Conservation (phyloP, 768 basidiomycete genomes). For the Lepiota venenata region DNA sequence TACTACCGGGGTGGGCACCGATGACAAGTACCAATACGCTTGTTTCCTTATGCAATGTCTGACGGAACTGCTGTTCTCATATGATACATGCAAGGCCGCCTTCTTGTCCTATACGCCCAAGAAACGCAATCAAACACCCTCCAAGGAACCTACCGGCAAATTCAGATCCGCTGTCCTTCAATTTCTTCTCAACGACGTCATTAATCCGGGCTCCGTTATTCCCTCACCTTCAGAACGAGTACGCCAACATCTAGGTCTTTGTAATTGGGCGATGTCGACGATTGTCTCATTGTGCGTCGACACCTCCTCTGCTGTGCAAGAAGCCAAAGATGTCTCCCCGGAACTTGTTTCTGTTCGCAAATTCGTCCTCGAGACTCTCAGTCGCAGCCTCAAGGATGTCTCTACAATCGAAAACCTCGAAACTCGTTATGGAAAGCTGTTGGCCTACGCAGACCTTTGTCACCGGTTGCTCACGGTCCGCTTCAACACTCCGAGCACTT, state of each 20-base stretch:
- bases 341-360: constrained; percentile 91
- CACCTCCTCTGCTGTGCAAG: constrained; percentile 50
- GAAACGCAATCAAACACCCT: constrained; percentile 53
- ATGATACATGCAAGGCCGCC: constrained; percentile 84
- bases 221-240: constrained; percentile 53
- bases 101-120: constrained; percentile 79
- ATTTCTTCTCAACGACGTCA: constrained; percentile 80
- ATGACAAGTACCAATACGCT: constrained; percentile 49
- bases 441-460: constrained; percentile 85
- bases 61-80: constrained; percentile 91
- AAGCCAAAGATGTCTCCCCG: constrained; percentile 70
- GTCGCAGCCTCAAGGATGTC: constrained; percentile 82
- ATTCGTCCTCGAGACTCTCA: constrained; percentile 86
- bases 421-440: constrained; percentile 80
- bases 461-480: constrained; percentile 83
- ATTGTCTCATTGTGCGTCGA: constrained; percentile 94
- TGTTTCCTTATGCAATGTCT: constrained; percentile 91
- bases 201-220: constrained; percentile 73
- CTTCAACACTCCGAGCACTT: constrained; percentile 49
- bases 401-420: constrained; percentile 58
- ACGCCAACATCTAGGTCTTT: constrained; percentile 57
- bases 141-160: constrained; percentile 63
- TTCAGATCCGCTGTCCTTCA: constrained; percentile 65
- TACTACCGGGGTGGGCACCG: not conserved
- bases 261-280: constrained; percentile 87